phyloP scores from a whole-genome alignment of 148 eudicot genomes.

The Tetragonia tetragonoides region DNA sequence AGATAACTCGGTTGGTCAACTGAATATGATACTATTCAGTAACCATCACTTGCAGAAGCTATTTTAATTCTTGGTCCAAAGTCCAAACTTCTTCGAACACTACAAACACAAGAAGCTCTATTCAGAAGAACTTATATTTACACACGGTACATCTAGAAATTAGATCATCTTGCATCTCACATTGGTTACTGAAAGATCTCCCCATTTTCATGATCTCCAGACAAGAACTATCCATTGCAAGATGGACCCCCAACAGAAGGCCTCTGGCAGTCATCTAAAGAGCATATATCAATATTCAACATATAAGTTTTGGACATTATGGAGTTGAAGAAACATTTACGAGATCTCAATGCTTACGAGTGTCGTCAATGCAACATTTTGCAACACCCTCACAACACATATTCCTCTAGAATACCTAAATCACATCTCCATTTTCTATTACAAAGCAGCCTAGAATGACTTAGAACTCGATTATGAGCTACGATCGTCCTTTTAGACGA shows the following conservation, averaged over 20 bases:
- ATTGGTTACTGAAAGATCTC: not conserved
- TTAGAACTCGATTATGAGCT: not conserved
- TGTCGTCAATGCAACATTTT: not conserved
- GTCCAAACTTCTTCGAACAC: not conserved
- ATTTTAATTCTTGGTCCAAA: not conserved
- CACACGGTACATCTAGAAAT: not conserved
- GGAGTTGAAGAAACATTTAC: not conserved
- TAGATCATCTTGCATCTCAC: not conserved
- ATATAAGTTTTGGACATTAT: not conserved
- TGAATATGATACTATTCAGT: not conserved
- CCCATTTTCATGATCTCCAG: too few species aligned
- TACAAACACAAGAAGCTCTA: not conserved
- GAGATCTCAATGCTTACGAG: not conserved
- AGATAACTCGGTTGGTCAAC: not conserved
- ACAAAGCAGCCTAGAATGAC: not conserved
- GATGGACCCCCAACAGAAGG: not conserved
- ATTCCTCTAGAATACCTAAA: not conserved
- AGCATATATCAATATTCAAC: not conserved
- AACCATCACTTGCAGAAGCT: not conserved
- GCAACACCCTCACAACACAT: not conserved
- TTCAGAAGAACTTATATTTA: not conserved
- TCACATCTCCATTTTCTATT: not conserved
- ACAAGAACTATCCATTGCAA: not conserved
- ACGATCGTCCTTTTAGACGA: not conserved
- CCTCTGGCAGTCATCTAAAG: not conserved